Base-by-base conservation (phyloP, 2,329 filamentous ascomycete species). In the Plectosphaerella sp. region DNA sequence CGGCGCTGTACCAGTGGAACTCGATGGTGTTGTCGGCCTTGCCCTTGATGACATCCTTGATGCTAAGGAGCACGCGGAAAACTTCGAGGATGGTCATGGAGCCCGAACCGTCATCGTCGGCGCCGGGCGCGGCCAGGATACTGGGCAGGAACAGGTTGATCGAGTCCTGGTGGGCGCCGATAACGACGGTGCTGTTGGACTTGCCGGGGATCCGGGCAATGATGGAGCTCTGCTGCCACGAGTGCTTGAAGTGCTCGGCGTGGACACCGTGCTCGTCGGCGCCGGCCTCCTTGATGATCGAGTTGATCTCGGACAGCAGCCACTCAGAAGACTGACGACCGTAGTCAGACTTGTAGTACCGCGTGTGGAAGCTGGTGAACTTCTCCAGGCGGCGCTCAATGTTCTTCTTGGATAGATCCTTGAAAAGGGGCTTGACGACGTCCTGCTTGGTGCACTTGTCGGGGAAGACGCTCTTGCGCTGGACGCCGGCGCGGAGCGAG, bases 1-100 rank as follows among this genome's bases (percentile, higher is more conserved):
- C 91, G 11, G 90, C 91, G 45, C 86, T 89, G 74, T 96, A 96
- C 91, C 91, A 96, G 72, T 97, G 92, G 70, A 97, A 97, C 73
- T 97, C 93, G 60, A 99, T 77, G 1, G 91, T 96, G 72, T 97
- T 97, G 54, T 82, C 71, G 4, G 85, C 86, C 58, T 89, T 82
- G 57, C 91, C 91, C 48, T 79, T 72, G 37, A 86, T 71, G 54
- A 96, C 79, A 49, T 85, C 80, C 56, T 86, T 72, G n/a, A 87
- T 87, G 59, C 82, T 80, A 52, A 97, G 79, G 8, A 97, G 78
- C 43, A 89, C 87, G 36, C 91, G 84, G 64, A 99, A 82, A 3
- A 91, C 89, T 72, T 99, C 93, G 50, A 97, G 82, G 60, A 96
- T 97, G 10, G 93, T 97, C 18, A 97, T 91, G 2, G 91, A 94